Evolutionary conservation across 2,329 filamentous ascomycete species (phyloP), one percentile per base, ranked within the genome.

Genomic region (Colletotrichum shisoi): DNA sequence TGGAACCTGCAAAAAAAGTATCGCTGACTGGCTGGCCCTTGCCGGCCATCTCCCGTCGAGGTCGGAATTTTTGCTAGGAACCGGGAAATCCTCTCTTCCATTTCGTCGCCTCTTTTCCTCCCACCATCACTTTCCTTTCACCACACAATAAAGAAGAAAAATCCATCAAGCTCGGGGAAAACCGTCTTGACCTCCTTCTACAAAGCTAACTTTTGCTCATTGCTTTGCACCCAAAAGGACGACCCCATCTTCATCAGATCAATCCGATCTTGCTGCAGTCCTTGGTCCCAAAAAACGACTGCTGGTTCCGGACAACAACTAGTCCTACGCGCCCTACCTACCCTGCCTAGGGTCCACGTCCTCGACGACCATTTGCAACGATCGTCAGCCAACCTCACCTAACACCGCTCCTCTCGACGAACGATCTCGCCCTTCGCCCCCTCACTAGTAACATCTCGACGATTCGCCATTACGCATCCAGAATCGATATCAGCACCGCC

Each of bases 21-120:
- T 52, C 24, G 31, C 51, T 21, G 17, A 52, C 45, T 46, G 49
- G 49, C 62, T 65, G 31, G 62, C 48, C 62, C 40, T 19, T 49
- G 45, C 45, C 34, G 34, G 61, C 46, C 39, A 40, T 31, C 57
- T 61, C 57, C n/a, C 44, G 3, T 45, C n/a, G n/a, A 53, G 34
- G 21, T 42, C 34, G 60, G 60, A 56, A 21, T 63, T 67, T 67
- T 48, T 49, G 42, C 17, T 63, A 46, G 58, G 44, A 67, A 49
- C 64, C 60, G 54, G 60, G 63, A 67, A 66, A 63, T 63, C 52
- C 53, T 67, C 59, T 63, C 48, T 51, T 63, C 52, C 52, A 57
- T 40, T 58, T 42, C 34, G 39, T 49, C 34, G 39, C 44, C 42
- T 58, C 48, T 45, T 52, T 19, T 17, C 42, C 45, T 46, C 34